Percentiles rank a stretch among this genome's conserved stretches.
phyloP scores from a whole-genome alignment of 192 early-diverging fungal species.

The Podila epigama region DNA sequence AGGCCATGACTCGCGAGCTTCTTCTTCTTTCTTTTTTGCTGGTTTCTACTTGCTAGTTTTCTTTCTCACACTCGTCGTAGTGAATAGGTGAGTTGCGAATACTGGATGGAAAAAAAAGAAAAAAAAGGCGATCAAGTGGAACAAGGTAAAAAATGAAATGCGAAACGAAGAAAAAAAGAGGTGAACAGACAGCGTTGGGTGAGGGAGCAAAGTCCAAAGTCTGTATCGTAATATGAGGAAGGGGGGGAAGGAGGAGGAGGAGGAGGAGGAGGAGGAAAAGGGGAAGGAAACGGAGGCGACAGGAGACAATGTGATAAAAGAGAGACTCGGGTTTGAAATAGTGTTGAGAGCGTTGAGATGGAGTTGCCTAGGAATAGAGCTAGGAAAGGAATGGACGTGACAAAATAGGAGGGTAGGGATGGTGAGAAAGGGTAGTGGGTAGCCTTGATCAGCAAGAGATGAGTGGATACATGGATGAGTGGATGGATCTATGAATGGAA shows the following conservation, averaged over 20 bases:
- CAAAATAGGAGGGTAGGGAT: not conserved
- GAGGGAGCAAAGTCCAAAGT: not conserved
- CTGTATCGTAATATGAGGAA: not conserved
- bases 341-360: not conserved
- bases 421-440: not conserved
- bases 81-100: not conserved
- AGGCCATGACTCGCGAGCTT: constrained; percentile 9
- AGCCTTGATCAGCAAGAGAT: not conserved
- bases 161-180: not conserved
- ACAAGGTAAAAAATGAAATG: no score
- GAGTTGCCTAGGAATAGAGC: not conserved
- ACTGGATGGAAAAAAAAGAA: not conserved
- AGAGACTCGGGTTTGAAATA: not conserved
- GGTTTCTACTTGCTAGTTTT: not conserved
- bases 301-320: not conserved
- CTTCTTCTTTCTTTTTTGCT: not conserved
- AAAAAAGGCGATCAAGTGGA: not conserved
- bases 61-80: no score
- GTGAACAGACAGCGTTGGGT: not conserved
- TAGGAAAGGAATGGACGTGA: not conserved
- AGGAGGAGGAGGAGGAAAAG: not conserved
- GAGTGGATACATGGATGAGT: not conserved
- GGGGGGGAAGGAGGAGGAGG: not conserved
- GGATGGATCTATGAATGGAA: not conserved
- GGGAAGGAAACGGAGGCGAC: not conserved